Conservation (phyloP, 495 filamentous ascomycete genomes). For the Neurospora sp. region DNA sequence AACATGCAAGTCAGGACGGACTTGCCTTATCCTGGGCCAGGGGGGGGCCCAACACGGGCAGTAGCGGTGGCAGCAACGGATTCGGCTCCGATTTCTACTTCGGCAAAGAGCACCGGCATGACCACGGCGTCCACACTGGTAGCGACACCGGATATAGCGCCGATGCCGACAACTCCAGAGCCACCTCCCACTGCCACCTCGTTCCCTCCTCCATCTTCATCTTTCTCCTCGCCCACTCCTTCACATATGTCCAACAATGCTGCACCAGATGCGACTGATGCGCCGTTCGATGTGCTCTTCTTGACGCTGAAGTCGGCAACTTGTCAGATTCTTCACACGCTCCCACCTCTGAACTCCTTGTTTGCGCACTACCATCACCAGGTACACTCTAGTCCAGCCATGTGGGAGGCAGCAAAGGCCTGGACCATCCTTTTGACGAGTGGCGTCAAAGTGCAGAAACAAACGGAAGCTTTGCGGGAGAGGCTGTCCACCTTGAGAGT, state of each 20-base stretch:
- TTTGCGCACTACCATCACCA: conserved; percentile 41
- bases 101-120: not conserved
- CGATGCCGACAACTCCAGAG: not conserved
- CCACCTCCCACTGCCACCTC: not conserved
- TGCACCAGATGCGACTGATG: conserved; percentile 56
- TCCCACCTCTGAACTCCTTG: conserved; percentile 52
- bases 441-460: conserved; percentile 45
- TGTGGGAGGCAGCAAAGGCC: conserved; percentile 40
- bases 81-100: not conserved
- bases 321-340: conserved; percentile 47
- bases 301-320: conserved; percentile 53
- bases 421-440: conserved; percentile 56
- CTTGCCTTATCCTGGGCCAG: conserved; percentile 9
- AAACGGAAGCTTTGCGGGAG: conserved; percentile 49
- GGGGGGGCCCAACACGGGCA: not conserved
- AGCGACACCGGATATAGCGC: not conserved
- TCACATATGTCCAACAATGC: conserved; percentile 10
- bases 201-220: not conserved
- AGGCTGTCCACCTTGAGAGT: conserved; percentile 61
- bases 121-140: not conserved
- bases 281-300: conserved; percentile 68
- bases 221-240: not conserved
- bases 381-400: conserved; percentile 22
- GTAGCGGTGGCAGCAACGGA: not conserved
- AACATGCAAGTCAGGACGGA: conserved; percentile 17